Conservation (phyloP, 2,329 filamentous ascomycete genomes). For the Exophiala mesophila region DNA sequence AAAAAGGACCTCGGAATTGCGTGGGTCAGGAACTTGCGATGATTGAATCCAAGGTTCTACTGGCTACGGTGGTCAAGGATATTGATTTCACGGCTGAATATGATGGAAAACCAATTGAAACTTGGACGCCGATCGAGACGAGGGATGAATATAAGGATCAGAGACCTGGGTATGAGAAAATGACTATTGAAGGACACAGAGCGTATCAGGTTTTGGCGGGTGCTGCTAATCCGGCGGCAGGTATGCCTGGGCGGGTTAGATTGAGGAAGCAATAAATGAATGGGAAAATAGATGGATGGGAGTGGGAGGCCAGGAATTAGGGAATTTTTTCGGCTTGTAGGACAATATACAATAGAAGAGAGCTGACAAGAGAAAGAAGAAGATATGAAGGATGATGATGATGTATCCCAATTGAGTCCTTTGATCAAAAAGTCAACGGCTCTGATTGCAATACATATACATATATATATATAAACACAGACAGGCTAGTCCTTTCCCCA, state of each 20-base stretch:
- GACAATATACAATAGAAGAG: too few relatives aligned
- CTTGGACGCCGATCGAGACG: conserved; percentile 16
- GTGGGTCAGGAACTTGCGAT: conserved; percentile 55
- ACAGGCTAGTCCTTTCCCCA: too few relatives aligned
- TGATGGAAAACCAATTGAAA: conserved; percentile 26
- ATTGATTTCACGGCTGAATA: conserved; percentile 47
- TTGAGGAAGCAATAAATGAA: too few relatives aligned
- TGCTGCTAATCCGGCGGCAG: conserved; percentile 16
- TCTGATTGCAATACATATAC: too few relatives aligned
- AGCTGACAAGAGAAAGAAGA: too few relatives aligned
- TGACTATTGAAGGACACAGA: conserved; percentile 21
- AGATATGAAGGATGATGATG: too few relatives aligned
- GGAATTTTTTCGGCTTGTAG: too few relatives aligned
- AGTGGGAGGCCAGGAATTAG: too few relatives aligned
- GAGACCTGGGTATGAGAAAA: conserved; percentile 2
- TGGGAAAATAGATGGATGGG: too few relatives aligned
- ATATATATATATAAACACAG: too few relatives aligned
- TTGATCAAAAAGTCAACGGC: too few relatives aligned
- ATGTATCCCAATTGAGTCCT: too few relatives aligned
- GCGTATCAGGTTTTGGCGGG: conserved; percentile 19
- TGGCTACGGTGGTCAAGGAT: conserved; percentile 47
- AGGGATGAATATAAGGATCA: conserved; percentile 13
- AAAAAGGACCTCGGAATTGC: conserved; percentile 51
- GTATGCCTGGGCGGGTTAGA: conserved; percentile 20
- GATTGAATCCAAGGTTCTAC: conserved; percentile 48